These are phyloP conservation scores for Glebionis coronaria DNA, from an alignment of 129 eudicot species.

Conservation along the genomic window DNA sequence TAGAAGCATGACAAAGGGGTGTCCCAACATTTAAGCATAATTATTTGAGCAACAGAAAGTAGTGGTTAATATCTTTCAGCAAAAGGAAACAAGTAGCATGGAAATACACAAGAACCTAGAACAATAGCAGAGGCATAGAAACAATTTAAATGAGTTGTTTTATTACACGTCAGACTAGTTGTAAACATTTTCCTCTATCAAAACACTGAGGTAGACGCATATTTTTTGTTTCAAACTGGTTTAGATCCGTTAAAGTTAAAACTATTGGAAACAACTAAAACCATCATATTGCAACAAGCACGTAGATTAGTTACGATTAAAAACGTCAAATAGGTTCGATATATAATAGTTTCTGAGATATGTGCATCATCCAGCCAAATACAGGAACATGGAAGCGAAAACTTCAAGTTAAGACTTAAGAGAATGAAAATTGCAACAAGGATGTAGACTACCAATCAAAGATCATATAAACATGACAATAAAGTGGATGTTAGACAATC, in stretches of 20 bases:
- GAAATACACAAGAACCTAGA: constrained; percentile 7
- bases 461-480: constrained; percentile 12
- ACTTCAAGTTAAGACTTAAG: constrained; percentile 10
- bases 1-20: constrained; percentile 28
- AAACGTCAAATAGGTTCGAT: neutral
- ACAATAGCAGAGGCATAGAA: neutral
- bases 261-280: constrained; percentile 6
- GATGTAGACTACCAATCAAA: constrained; percentile 6
- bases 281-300: neutral
- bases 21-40: constrained; percentile 10
- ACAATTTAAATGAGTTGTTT: neutral
- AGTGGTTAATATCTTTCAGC: neutral
- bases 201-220: neutral
- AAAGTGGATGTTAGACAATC: neutral
- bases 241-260: neutral
- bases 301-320: too few relatives aligned
- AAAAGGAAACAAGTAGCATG: neutral
- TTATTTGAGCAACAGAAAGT: neutral
- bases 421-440: constrained; percentile 2
- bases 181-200: neutral
- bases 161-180: neutral
- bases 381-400: constrained; percentile 20
- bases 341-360: neutral
- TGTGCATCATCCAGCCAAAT: constrained; percentile 9
- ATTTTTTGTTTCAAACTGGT: neutral